phyloP scores from a whole-genome alignment of 2,329 filamentous ascomycete species.

The Macrophomina tecta region DNA sequence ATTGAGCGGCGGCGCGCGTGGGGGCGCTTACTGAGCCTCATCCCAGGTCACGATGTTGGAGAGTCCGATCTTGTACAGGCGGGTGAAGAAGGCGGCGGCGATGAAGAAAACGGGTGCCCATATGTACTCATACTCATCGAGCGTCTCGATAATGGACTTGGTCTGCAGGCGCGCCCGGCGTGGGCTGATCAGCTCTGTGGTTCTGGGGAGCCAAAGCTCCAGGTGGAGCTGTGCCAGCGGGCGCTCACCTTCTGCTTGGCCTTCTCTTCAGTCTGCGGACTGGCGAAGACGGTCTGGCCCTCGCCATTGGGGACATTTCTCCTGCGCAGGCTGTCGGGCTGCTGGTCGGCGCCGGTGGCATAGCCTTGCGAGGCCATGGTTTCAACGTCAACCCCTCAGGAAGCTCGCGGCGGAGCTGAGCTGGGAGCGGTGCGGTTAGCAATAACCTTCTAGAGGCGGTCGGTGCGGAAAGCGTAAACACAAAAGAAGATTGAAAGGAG shows the following conservation, averaged over 20 bases:
- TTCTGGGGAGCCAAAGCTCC: conserved; percentile 20
- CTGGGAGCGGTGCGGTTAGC: conserved; percentile 10
- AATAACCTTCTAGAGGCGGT: neutral
- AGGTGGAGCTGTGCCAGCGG: conserved; percentile 5
- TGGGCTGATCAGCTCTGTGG: conserved; percentile 19
- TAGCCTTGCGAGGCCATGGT: conserved; percentile 28
- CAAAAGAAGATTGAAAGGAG: conserved; percentile 19
- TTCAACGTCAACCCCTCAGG: conserved; percentile 27
- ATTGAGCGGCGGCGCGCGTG: conserved; percentile 24
- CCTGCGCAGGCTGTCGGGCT: conserved; percentile 52
- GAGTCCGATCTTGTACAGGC: conserved; percentile 70
- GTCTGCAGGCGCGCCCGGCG: conserved; percentile 35
- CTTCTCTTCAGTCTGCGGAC: conserved; percentile 50
- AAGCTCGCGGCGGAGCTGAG: conserved; percentile 25
- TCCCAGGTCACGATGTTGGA: conserved; percentile 78
- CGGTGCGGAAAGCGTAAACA: neutral
- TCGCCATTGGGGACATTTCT: conserved; percentile 48
- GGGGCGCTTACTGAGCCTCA: conserved; percentile 69
- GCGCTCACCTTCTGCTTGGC: conserved; percentile 53
- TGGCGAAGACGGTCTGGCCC: conserved; percentile 37
- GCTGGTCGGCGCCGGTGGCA: conserved; percentile 49
- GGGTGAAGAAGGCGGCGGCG: conserved; percentile 67
- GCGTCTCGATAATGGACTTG: conserved; percentile 65
- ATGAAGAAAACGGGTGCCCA: conserved; percentile 70
- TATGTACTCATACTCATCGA: conserved; percentile 68